A percentile compares a stretch with the other conserved stretches of the same genome.
These are phyloP conservation scores for Podila minutissima DNA, from an alignment of 192 early-diverging fungal species.

Conservation along the genomic window DNA sequence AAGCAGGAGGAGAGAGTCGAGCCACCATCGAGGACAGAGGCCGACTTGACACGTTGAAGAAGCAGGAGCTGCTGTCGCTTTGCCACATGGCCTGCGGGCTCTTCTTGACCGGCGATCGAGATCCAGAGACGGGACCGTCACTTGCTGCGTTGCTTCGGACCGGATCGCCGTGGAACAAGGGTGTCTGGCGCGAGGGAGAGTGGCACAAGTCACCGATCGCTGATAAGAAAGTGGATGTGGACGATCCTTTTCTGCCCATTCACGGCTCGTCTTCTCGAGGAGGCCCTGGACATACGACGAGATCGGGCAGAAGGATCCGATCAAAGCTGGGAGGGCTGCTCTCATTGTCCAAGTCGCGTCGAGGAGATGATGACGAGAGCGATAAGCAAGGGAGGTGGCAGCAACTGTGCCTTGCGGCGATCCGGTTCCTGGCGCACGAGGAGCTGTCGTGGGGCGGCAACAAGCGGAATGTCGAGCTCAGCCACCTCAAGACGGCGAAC, in stretches of 20 bases:
- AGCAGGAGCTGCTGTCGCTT: constrained; percentile 36
- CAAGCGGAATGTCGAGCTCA: constrained; percentile 32
- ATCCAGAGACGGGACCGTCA: not conserved
- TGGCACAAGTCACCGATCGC: constrained; percentile 21
- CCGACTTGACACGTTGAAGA: constrained; percentile 26
- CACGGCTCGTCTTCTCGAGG: not conserved
- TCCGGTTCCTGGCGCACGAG: constrained; percentile 42
- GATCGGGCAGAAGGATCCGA: too few relatives aligned
- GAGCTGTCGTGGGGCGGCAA: constrained; percentile 40
- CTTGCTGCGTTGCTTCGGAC: constrained; percentile 28
- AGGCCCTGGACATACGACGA: not conserved
- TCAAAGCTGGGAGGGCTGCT: too few relatives aligned
- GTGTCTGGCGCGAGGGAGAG: constrained; percentile 43
- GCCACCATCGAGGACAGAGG: constrained; percentile 26
- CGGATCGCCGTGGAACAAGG: constrained; percentile 34
- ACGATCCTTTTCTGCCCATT: too few relatives aligned
- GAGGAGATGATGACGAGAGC: not conserved
- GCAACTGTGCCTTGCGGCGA: constrained; percentile 28
- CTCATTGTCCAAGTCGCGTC: not conserved
- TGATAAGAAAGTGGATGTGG: too few relatives aligned
- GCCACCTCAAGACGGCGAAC: constrained; percentile 20
- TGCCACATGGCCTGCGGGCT: constrained; percentile 50
- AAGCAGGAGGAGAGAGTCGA: constrained; percentile 14
- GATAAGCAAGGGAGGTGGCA: constrained; percentile 39
- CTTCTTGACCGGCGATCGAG: constrained; percentile 11